Evolutionary conservation across 1,284 basidiomycete species (phyloP), one percentile per base, ranked within the genome.

Genomic region (Gastroboletus turbinatus): DNA sequence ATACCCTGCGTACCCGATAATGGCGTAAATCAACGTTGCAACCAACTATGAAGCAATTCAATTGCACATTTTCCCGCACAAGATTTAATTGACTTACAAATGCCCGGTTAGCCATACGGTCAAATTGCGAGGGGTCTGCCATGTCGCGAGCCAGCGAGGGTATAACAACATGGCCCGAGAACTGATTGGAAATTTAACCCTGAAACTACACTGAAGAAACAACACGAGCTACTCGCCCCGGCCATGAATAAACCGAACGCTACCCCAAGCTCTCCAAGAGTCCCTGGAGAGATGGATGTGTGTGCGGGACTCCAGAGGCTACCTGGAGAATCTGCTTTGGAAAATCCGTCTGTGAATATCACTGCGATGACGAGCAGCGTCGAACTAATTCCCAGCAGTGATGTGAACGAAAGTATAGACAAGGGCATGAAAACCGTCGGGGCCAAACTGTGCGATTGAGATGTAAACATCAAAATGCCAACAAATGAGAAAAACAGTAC

Each of bases 191-290:
- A 40, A 42, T 39, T 30, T 43, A 27, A 50, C 16, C 8, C 32
- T 29, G 16, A 16, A n/a, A 14, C 27, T 27, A 33, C 30, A 29
- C 5, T 1, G 17, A 40, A 62, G 38, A 49, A 44, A 25, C 6
- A 58, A n/a, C 17, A 58, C 35, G 39, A 16, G 7, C 35, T 11
- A 72, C 85, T 68, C 68, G 92, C 90, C 21, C 96, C 95, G n/a
- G 93, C 93, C 88, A 98, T 94, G 69, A 98, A 88, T 54, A 98
- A 77, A 3, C 96, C 96, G 68, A 95, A 90, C 11, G 90, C 83
- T 33, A 92, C 66, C 2, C 89, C 88, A 13, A 98, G 71, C 58
- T 87, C 84, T 70, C 69, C 82, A 56, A 72, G 73, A 63, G 68
- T 79, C 52, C 82, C 78, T 29, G 91, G 78, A 1, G 78, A 78